phyloP scores from a whole-genome alignment of 225 moss, liverwort and hornwort species.

The Lunularia cruciata region DNA sequence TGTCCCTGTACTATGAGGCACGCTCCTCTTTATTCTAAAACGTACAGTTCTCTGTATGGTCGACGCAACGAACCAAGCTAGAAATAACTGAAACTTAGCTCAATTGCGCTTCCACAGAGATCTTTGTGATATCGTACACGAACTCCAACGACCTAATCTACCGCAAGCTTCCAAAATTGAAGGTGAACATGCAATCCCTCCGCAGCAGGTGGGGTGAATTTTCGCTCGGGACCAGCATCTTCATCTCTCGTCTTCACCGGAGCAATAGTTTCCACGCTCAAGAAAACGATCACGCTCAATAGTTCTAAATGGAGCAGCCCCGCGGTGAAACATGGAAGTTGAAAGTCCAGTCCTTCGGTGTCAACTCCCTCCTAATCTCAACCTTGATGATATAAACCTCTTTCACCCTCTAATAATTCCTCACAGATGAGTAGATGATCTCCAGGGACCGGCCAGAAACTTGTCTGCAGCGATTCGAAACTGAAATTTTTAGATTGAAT shows the following conservation, averaged over 20 bases:
- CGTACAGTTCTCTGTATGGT: background rate
- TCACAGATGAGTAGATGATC: background rate
- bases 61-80: background rate
- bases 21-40: slow-evolving; percentile 3
- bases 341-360: background rate
- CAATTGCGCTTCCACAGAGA: background rate
- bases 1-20: background rate
- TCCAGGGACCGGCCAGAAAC: slow-evolving; percentile 7
- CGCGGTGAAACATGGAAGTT: background rate
- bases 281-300: too few relatives aligned
- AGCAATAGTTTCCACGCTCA: background rate
- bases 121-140: background rate
- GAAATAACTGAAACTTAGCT: background rate
- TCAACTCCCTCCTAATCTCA: slow-evolving; percentile 9
- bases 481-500: background rate
- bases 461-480: background rate
- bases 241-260: background rate
- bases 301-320: background rate
- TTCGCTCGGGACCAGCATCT: background rate
- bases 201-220: slow-evolving; percentile 7
- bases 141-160: slow-evolving; percentile 11
- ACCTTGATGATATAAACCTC: background rate
- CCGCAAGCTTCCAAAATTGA: slow-evolving; percentile 15
- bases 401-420: background rate
- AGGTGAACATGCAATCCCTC: slow-evolving; percentile 13